Evolutionary conservation across 805 yeast species (phyloP).

Genomic region (Cyberlindnera bimundalis): DNA sequence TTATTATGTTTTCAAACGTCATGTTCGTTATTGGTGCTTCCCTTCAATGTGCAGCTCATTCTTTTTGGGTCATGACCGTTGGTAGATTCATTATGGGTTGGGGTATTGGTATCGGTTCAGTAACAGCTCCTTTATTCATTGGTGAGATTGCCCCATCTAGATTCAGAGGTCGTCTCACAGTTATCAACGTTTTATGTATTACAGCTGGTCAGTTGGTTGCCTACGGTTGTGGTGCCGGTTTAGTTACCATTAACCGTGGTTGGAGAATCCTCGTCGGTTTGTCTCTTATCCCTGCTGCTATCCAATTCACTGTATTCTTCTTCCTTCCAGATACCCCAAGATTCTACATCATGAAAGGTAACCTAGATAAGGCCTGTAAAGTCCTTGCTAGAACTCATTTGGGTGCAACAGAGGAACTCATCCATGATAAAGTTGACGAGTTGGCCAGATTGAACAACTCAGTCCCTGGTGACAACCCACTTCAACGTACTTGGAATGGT

Average conservation of each 20-base stretch:
- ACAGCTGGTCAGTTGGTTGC: conserved; percentile 96
- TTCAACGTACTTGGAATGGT: conserved; percentile 54
- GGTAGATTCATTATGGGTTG: conserved; percentile 94
- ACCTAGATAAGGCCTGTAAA: conserved; percentile 57
- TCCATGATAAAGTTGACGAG: conserved; percentile 67
- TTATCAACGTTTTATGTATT: conserved; percentile 81
- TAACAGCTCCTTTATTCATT: conserved; percentile 91
- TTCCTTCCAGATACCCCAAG: conserved; percentile 97
- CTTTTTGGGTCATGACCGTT: conserved; percentile 86
- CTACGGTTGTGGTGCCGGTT: conserved; percentile 89
- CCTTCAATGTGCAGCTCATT: conserved; percentile 75
- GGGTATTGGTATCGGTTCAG: conserved; percentile 94
- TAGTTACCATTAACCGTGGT: conserved; percentile 69
- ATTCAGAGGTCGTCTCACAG: conserved; percentile 88
- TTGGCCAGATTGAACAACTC: conserved; percentile 45
- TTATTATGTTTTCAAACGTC: no score
- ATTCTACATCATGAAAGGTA: conserved; percentile 71
- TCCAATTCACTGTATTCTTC: conserved; percentile 71
- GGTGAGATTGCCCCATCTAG: conserved; percentile 89
- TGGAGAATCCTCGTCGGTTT: conserved; percentile 94
- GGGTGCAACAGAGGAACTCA: conserved; percentile 58
- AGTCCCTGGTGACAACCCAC: conserved; percentile 45
- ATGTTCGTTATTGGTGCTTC: conserved; percentile 82
- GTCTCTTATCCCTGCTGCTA: conserved; percentile 79
- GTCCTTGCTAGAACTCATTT: conserved; percentile 64